Conservation (phyloP, 306 rosid species). For the Datisca glomerata region DNA sequence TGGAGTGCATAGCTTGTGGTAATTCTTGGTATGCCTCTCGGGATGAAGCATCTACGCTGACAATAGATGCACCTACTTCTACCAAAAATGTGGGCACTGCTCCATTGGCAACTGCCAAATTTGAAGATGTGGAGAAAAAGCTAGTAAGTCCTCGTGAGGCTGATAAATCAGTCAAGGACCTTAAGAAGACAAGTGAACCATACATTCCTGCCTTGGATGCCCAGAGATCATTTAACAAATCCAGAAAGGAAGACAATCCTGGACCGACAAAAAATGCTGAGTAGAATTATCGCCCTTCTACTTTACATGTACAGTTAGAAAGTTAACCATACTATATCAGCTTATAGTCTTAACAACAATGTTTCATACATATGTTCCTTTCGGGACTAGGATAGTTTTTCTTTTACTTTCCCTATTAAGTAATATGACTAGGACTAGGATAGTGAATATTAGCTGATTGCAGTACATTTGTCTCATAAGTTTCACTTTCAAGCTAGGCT, state of each 20-base stretch:
- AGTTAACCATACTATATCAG: conserved; percentile 2
- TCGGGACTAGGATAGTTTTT: no score
- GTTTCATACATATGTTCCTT: no score
- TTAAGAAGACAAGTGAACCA: conserved; percentile 44
- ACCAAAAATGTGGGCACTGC: conserved; percentile 35
- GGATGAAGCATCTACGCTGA: conserved; percentile 60
- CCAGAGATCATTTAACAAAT: conserved; percentile 45
- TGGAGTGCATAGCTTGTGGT: conserved; percentile 89
- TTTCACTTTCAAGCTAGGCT: no score
- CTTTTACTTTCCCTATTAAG: no score
- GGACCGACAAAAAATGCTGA: conserved; percentile 24
- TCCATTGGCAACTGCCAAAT: conserved; percentile 59
- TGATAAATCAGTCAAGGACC: conserved; percentile 28
- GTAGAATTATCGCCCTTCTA: neutral
- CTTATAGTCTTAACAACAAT: no score
- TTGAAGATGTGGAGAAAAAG: conserved; percentile 62
- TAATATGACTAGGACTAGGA: no score
- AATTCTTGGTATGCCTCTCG: conserved; percentile 84
- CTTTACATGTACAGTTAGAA: conserved; percentile 7
- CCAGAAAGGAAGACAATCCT: conserved; percentile 37
- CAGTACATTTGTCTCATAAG: no score
- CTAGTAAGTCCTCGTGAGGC: conserved; percentile 52
- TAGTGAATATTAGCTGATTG: no score
- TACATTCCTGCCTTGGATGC: conserved; percentile 32
- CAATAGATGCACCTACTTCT: conserved; percentile 38